Percentiles rank a stretch among this genome's conserved stretches.
phyloP scores from a whole-genome alignment of 345 rosid genomes.

The Lumnitzera littorea region DNA sequence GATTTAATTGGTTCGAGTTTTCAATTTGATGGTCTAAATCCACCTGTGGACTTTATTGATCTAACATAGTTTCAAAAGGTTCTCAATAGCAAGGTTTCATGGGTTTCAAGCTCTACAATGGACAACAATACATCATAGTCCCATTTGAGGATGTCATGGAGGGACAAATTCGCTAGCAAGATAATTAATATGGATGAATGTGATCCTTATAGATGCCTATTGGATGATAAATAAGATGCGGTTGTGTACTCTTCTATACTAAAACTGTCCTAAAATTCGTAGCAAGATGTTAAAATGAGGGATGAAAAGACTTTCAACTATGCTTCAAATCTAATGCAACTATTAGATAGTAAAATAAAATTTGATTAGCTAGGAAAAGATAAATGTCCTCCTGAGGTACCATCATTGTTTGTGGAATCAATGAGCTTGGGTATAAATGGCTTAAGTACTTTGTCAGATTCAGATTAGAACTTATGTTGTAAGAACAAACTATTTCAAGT shows the following conservation, averaged over 20 bases:
- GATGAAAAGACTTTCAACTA: slow-evolving; percentile 4
- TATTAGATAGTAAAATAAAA: no score
- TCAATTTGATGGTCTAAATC: slow-evolving; percentile 40
- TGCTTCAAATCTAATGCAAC: no score
- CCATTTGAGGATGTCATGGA: slow-evolving; percentile 62
- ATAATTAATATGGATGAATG: slow-evolving; percentile 60
- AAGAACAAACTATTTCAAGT: slow-evolving; percentile 49
- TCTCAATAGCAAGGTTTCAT: slow-evolving; percentile 31
- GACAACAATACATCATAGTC: slow-evolving; percentile 33
- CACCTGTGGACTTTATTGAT: slow-evolving; percentile 50
- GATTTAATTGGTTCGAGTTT: slow-evolving; percentile 47
- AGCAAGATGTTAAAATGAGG: slow-evolving; percentile 10
- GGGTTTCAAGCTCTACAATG: slow-evolving; percentile 36
- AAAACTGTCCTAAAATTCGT: slow-evolving; percentile 18
- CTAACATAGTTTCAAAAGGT: slow-evolving; percentile 47
- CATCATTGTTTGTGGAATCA: slow-evolving; percentile 59
- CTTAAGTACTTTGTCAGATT: slow-evolving; percentile 64
- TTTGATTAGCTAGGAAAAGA: slow-evolving; percentile 18
- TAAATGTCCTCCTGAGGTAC: slow-evolving; percentile 12
- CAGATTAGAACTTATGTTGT: slow-evolving; percentile 79
- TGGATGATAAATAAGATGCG: slow-evolving; percentile 53
- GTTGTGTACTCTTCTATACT: slow-evolving; percentile 9
- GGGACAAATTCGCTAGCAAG: slow-evolving; percentile 48
- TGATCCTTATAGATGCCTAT: slow-evolving; percentile 55
- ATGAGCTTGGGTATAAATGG: slow-evolving; percentile 62